These are phyloP conservation scores for Extremus antarcticus DNA, from an alignment of 495 filamentous ascomycete genomes.

Conservation along the genomic window DNA sequence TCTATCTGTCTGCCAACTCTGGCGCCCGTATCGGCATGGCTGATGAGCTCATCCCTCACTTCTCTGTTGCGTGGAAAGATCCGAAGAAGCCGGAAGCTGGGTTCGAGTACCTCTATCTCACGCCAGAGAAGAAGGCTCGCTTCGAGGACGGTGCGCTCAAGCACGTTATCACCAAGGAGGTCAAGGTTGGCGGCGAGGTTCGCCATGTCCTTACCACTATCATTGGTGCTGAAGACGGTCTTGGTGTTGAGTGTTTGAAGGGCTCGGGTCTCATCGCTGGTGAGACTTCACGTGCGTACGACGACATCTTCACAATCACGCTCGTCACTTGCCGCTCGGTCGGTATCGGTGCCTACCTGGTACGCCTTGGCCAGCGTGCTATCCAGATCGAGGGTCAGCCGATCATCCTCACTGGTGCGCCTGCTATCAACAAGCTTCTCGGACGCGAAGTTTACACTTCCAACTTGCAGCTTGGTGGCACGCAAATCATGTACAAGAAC, in stretches of 20 bases:
- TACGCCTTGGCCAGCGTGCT: slow-evolving; percentile 92
- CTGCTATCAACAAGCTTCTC: slow-evolving; percentile 94
- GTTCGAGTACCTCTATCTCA: slow-evolving; percentile 98
- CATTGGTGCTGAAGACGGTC: slow-evolving; percentile 86
- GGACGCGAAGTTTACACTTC: slow-evolving; percentile 98
- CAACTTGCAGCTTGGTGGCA: slow-evolving; percentile 96
- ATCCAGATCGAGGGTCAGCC: slow-evolving; percentile 99
- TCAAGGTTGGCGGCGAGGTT: slow-evolving; percentile 77
- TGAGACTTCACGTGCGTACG: slow-evolving; percentile 91
- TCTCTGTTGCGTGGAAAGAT: slow-evolving; percentile 94
- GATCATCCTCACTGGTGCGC: slow-evolving; percentile 95
- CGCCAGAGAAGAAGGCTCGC: slow-evolving; percentile 70
- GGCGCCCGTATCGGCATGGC: slow-evolving; percentile 96
- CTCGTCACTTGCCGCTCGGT: slow-evolving; percentile 88
- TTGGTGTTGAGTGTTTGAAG: slow-evolving; percentile 94
- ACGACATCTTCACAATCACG: slow-evolving; percentile 98
- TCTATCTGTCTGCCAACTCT: slow-evolving; percentile 98
- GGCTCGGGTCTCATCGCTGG: slow-evolving; percentile 97
- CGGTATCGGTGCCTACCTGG: slow-evolving; percentile 95
- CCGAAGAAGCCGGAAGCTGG: slow-evolving; percentile 70
- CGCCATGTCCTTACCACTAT: slow-evolving; percentile 91
- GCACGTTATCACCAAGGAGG: slow-evolving; percentile 78
- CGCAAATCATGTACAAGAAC: slow-evolving; percentile 99
- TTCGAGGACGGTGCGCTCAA: slow-evolving; percentile 74
- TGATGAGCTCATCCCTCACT: slow-evolving; percentile 92